phyloP scores from a whole-genome alignment of 805 yeast species.

The Candida yuanshanica region DNA sequence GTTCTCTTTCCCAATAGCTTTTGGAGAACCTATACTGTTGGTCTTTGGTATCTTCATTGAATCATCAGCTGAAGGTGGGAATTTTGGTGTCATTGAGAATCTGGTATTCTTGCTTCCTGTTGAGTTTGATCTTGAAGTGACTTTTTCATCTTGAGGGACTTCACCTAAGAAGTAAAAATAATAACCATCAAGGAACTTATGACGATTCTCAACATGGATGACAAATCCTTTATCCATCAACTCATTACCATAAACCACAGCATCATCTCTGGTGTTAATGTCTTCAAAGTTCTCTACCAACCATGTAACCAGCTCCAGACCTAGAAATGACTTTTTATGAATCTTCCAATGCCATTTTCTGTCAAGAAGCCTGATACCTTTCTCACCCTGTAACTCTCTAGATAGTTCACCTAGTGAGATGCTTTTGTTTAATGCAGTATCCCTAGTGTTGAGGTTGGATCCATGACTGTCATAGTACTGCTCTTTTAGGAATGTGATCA shows the following conservation, averaged over 20 bases:
- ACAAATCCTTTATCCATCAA: slow-evolving; percentile 70
- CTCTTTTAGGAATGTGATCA: slow-evolving; percentile 58
- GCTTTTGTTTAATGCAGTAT: slow-evolving; percentile 25
- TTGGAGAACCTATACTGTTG: slow-evolving; percentile 5
- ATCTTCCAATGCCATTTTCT: slow-evolving; percentile 87
- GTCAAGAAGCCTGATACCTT: slow-evolving; percentile 65
- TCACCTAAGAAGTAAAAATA: slow-evolving; percentile 68
- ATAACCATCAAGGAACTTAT: slow-evolving; percentile 86
- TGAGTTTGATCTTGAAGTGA: slow-evolving; percentile 9
- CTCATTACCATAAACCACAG: slow-evolving; percentile 70
- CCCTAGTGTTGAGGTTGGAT: too few species aligned
- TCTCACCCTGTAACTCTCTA: slow-evolving; percentile 56
- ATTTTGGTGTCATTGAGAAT: slow-evolving; percentile 16
- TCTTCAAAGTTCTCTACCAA: slow-evolving; percentile 71
- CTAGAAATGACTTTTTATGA: slow-evolving; percentile 74
- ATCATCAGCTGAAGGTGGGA: slow-evolving; percentile 5
- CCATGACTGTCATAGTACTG: slow-evolving; percentile 32
- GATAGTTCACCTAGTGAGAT: slow-evolving; percentile 41
- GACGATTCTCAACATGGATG: slow-evolving; percentile 77
- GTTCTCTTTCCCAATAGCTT: slow-evolving; percentile 5
- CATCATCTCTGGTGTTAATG: slow-evolving; percentile 77
- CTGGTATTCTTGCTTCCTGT: slow-evolving; percentile 10
- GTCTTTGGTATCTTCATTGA: slow-evolving; percentile 9
- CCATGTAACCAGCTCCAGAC: slow-evolving; percentile 86
- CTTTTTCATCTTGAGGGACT: background rate